Evolutionary conservation across 179 eudicot species (phyloP).

Genomic region (Vitellaria paradoxa): DNA sequence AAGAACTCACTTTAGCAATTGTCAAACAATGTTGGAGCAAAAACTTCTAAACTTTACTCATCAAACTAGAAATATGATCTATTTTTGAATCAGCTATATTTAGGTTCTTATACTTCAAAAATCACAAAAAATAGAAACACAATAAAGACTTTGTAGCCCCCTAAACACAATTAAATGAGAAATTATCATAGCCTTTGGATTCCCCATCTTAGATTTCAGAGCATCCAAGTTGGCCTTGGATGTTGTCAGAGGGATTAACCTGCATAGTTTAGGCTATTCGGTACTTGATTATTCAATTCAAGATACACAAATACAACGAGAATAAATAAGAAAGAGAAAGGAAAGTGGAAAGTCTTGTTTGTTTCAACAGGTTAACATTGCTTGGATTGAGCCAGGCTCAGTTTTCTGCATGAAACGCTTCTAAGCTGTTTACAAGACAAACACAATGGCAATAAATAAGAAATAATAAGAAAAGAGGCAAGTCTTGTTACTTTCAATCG

Average conservation of each 20-base stretch:
- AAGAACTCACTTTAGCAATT: slow-evolving; percentile 15
- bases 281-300: no score
- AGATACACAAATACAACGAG: no score
- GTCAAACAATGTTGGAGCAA: background rate
- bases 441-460: no score
- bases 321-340: no score
- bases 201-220: no score
- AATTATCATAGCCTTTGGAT: background rate
- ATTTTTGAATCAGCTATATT: background rate
- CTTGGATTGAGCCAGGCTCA: no score
- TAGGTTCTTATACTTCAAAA: slow-evolving; percentile 7
- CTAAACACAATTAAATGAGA: background rate
- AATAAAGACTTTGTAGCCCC: background rate
- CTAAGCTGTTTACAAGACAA: no score
- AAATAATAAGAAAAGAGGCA: no score
- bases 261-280: background rate
- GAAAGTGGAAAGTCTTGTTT: no score
- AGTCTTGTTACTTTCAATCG: no score
- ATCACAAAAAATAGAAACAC: background rate
- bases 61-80: slow-evolving; percentile 9
- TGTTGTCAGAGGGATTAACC: background rate
- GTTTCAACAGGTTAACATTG: no score
- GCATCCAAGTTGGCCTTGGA: background rate
- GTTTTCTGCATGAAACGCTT: no score
- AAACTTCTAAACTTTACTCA: background rate